phyloP scores from a whole-genome alignment of 148 eudicot species.

The Heliosperma pusillum region DNA sequence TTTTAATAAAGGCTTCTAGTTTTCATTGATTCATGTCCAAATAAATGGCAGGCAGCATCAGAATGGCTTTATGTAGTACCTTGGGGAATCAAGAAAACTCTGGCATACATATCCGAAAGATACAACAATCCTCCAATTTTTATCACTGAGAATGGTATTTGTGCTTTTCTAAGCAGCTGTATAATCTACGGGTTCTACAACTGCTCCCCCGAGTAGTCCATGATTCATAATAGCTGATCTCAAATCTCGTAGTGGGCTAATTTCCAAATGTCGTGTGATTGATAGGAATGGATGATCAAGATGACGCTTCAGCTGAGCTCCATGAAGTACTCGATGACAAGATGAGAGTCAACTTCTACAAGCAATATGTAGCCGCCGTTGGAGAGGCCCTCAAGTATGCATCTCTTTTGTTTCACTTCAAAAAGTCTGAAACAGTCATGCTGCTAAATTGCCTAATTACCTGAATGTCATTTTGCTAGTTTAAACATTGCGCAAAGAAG shows the following conservation, averaged over 20 bases:
- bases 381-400: slow-evolving; percentile 62
- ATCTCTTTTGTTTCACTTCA: background rate
- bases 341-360: slow-evolving; percentile 61
- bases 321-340: slow-evolving; percentile 78
- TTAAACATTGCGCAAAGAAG: background rate
- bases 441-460: background rate
- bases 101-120: slow-evolving; percentile 44
- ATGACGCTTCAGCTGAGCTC: slow-evolving; percentile 36
- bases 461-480: background rate
- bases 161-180: background rate
- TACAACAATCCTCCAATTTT: slow-evolving; percentile 67
- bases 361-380: slow-evolving; percentile 63
- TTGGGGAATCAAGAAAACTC: slow-evolving; percentile 68
- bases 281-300: slow-evolving; percentile 87
- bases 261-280: background rate
- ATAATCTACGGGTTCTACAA: no score
- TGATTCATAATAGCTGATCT: no score
- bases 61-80: slow-evolving; percentile 85
- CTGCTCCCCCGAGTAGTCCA: no score
- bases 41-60: slow-evolving; percentile 70
- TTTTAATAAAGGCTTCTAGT: background rate
- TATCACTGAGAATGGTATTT: slow-evolving; percentile 72
- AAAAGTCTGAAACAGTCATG: background rate
- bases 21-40: slow-evolving; percentile 19
- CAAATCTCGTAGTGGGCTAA: background rate